These are phyloP conservation scores for Neurospora sp. DNA, from an alignment of 495 filamentous ascomycete species.

Conservation along the genomic window DNA sequence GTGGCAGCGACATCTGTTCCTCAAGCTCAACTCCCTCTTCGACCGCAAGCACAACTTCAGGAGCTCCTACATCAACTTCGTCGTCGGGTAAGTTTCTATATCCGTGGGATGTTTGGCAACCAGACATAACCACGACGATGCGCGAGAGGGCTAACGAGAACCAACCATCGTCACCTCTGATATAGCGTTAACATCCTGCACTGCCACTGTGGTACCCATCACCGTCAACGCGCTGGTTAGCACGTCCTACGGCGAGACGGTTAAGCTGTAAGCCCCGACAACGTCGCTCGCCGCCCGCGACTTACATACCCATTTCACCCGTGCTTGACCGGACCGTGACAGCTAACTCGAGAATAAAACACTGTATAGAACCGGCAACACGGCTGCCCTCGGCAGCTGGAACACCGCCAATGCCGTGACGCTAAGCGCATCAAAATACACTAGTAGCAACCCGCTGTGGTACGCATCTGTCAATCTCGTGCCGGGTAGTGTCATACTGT, in stretches of 20 bases:
- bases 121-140: background rate
- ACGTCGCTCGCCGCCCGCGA: background rate
- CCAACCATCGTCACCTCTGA: background rate
- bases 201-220: conserved; percentile 39
- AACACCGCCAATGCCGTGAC: conserved; percentile 37
- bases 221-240: conserved; percentile 48
- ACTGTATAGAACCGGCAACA: conserved; percentile 34
- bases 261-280: conserved; percentile 35
- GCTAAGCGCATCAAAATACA: conserved; percentile 46
- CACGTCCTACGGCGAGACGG: conserved; percentile 46
- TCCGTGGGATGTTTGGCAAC: background rate
- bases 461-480: conserved; percentile 38
- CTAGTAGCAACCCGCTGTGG: conserved; percentile 48
- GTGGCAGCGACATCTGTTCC: conserved; percentile 31
- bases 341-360: background rate
- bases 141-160: background rate
- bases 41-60: background rate
- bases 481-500: conserved; percentile 44
- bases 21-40: background rate
- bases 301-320: background rate
- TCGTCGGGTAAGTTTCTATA: background rate
- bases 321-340: background rate
- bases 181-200: conserved; percentile 17
- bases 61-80: background rate
- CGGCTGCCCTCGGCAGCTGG: conserved; percentile 48